Percentiles rank a stretch among this genome's conserved stretches.
Evolutionary conservation across 306 rosid species (phyloP).

Genomic region (Cicer arietinum): DNA sequence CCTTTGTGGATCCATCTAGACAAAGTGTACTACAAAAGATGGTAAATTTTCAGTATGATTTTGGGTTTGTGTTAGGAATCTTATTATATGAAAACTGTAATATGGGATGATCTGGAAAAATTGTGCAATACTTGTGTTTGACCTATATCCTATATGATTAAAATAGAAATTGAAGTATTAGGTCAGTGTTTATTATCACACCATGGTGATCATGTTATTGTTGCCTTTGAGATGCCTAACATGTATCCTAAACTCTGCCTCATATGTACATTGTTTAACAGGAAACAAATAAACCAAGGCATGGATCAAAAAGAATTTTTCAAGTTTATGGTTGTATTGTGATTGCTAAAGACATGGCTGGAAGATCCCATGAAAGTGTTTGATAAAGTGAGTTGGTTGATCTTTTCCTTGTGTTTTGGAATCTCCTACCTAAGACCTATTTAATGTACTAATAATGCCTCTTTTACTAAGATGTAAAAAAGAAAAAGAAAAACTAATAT

Average conservation of each 20-base stretch:
- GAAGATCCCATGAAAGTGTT: too few relatives aligned
- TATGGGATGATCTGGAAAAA: not conserved
- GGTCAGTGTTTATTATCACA: too few relatives aligned
- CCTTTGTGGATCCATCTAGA: conserved; percentile 38
- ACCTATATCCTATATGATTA: not conserved
- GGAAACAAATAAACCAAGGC: too few relatives aligned
- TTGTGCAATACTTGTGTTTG: not conserved
- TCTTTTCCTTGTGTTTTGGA: conserved; percentile 15
- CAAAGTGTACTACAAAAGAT: conserved; percentile 55
- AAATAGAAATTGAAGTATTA: too few relatives aligned
- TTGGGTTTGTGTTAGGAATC: not conserved
- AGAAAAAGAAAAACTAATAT: too few relatives aligned
- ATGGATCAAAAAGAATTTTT: too few relatives aligned
- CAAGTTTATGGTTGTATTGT: too few relatives aligned
- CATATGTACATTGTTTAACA: not conserved
- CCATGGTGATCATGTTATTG: not conserved
- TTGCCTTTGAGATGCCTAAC: conserved; percentile 36
- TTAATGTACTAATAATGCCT: conserved; percentile 11
- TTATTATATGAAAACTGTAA: not conserved
- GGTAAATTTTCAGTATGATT: conserved; percentile 50
- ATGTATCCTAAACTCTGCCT: conserved; percentile 22
- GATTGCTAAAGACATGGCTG: too few relatives aligned
- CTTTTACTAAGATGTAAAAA: not conserved
- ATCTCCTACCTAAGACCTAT: not conserved
- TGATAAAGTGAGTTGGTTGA: conserved; percentile 39